Percentiles rank a stretch among this genome's conserved stretches.
These are phyloP conservation scores for Xerocomus cyaneibrunnescens DNA, from an alignment of 1,284 basidiomycete genomes.

Conservation along the genomic window DNA sequence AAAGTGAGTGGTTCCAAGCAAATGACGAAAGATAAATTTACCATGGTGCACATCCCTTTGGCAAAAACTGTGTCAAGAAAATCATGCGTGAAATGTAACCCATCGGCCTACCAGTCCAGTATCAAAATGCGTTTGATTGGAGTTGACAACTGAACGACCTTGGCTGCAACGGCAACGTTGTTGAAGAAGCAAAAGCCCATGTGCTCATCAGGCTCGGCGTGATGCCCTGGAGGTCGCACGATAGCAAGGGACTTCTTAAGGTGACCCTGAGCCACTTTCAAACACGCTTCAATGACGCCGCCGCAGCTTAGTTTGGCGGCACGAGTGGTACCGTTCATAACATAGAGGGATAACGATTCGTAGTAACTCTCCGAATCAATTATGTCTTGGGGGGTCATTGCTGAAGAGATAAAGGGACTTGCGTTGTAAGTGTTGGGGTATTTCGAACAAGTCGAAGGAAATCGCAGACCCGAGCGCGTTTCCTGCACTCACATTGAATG, in stretches of 20 bases:
- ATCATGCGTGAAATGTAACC: slow-evolving; percentile 4
- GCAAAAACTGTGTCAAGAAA: slow-evolving; percentile 11
- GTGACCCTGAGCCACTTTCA: slow-evolving; percentile 81
- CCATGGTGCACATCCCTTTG: slow-evolving; percentile 97
- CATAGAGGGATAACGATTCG: slow-evolving; percentile 89
- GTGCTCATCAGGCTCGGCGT: slow-evolving; percentile 95
- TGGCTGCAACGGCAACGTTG: slow-evolving; percentile 92
- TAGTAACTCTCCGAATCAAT: slow-evolving; percentile 77
- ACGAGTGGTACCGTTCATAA: slow-evolving; percentile 82
- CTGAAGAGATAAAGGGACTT: slow-evolving; percentile 41
- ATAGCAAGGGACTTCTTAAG: slow-evolving; percentile 93
- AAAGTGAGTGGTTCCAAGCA: slow-evolving; percentile 10
- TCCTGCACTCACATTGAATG: slow-evolving; percentile 61
- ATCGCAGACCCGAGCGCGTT: slow-evolving; percentile 4
- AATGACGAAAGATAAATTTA: slow-evolving; percentile 31
- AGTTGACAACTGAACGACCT: slow-evolving; percentile 72
- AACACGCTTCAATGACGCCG: slow-evolving; percentile 88
- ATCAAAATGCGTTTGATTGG: slow-evolving; percentile 82
- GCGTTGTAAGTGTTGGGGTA: slow-evolving; percentile 21
- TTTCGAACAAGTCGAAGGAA: slow-evolving; percentile 1
- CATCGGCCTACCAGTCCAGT: slow-evolving; percentile 83
- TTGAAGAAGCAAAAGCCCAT: slow-evolving; percentile 99
- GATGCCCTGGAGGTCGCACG: slow-evolving; percentile 96
- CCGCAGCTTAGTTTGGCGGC: slow-evolving; percentile 91
- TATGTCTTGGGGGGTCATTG: slow-evolving; percentile 71